Evolutionary conservation across 129 eudicot species (phyloP).

Genomic region (Gnaphalium uliginosum): DNA sequence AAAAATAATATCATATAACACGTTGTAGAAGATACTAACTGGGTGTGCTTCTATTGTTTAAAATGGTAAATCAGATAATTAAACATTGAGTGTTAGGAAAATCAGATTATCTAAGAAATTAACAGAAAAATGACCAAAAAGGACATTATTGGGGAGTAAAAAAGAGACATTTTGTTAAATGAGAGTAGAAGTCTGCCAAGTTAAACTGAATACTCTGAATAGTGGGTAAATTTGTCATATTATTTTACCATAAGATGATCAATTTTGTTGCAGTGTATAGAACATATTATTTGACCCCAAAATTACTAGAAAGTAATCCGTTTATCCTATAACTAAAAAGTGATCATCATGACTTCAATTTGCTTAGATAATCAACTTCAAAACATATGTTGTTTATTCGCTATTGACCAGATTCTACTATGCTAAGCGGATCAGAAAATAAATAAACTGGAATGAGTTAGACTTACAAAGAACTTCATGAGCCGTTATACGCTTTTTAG

Average conservation of each 20-base stretch:
- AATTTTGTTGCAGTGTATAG: too few relatives aligned
- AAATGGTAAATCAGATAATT: too few relatives aligned
- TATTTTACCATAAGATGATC: too few relatives aligned
- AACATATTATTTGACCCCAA: too few relatives aligned
- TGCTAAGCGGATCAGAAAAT: neutral
- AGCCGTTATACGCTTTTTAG: conserved; percentile 69
- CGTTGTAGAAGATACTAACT: neutral
- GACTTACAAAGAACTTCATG: conserved; percentile 82
- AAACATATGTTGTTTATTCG: neutral
- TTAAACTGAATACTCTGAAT: too few relatives aligned
- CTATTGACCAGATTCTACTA: neutral
- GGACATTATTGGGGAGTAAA: too few relatives aligned
- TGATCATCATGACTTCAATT: neutral
- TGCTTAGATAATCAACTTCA: conserved; percentile 4
- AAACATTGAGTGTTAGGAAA: neutral
- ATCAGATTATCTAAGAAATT: neutral
- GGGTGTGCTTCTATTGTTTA: neutral
- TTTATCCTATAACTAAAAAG: neutral
- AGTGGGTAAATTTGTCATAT: too few relatives aligned
- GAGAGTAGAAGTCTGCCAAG: too few relatives aligned
- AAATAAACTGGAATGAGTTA: conserved; percentile 6
- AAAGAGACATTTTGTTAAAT: too few relatives aligned
- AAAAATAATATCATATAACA: neutral
- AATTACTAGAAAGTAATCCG: neutral
- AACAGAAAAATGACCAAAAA: neutral